Conservation (phyloP, 2,329 filamentous ascomycete genomes). For the Cryphonectria naterciae region DNA sequence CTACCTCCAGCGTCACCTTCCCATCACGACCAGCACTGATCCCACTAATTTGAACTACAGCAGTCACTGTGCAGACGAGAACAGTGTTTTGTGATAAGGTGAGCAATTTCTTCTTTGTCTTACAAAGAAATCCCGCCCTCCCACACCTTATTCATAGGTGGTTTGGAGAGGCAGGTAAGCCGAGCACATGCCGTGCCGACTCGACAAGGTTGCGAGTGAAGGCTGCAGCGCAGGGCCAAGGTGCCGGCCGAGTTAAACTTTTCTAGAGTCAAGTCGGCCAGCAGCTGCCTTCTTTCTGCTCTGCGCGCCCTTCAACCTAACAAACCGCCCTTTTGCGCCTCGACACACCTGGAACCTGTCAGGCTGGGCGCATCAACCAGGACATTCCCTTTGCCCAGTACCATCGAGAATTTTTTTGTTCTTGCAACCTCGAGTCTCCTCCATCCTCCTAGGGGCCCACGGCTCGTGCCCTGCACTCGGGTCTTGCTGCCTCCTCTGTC, state of each 20-base stretch:
- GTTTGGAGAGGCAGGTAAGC: background rate
- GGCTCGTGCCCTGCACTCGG: background rate
- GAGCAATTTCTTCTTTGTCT: background rate
- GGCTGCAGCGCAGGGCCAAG: slow-evolving; percentile 1
- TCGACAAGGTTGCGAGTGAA: slow-evolving; percentile 3
- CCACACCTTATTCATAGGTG: background rate
- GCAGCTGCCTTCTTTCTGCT: background rate
- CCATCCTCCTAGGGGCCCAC: background rate
- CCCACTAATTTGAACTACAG: background rate
- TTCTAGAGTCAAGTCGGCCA: slow-evolving; percentile 11
- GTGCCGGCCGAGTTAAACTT: slow-evolving; percentile 12
- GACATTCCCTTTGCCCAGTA: background rate
- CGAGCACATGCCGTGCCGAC: background rate
- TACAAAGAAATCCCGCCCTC: background rate
- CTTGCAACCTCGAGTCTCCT: background rate
- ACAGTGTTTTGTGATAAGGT: background rate
- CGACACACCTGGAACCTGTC: background rate
- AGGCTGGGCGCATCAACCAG: background rate
- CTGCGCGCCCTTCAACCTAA: slow-evolving; percentile 3
- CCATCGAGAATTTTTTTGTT: background rate
- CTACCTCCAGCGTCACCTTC: slow-evolving; percentile 22
- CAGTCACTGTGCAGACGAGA: background rate
- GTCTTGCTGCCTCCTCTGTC: background rate
- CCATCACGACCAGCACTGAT: slow-evolving; percentile 17
- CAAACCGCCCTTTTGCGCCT: background rate